Evolutionary conservation across 177 flowering plant genomes (phyloP), one percentile per base, ranked within the genome.

Genomic region (Vitis hybrid): DNA sequence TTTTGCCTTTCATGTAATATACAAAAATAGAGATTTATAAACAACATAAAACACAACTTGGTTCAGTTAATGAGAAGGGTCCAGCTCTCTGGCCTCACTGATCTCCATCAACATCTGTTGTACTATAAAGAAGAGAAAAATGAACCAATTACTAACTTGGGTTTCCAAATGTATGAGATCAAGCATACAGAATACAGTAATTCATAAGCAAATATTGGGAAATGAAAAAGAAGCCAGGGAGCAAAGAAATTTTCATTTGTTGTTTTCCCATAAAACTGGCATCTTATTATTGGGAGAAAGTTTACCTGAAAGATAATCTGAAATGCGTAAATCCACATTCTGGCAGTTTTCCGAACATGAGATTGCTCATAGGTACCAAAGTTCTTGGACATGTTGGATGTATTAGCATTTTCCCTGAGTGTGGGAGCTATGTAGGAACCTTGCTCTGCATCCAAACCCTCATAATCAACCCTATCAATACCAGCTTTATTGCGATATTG

Each of bases 291-390:
- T 49, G 33, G 28, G 13, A 13, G 49, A 56, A 50, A 12, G 75
- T 50, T 75, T 71, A 82, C 89, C 87, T 89, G 93, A 75, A 79
- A 89, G 53, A 79, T 18, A 22, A 86, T 82, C 68, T 89, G 93
- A 64, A 89, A 76, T 62, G 78, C 22, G 72, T 82, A 84, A 59
- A 72, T 78, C 81, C 82, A 74, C 6, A 60, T 15, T 53, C 82
- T 83, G 1, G 89, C 84, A 67, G 64, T 64, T 67, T 69, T 18
- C 14, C 59, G 67, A 73, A 11, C 38, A 64, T 31, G 49, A 64
- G 72, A 22, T 69, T 71, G 68, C 22, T 66, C 69, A 59, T n/a
- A 53, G n/a, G 57, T 15, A 68, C 59, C 51, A 6, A 19, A 60
- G 54, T 66, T 67, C 71, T 72, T 79, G 47, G 78, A 33, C 11